Evolutionary conservation across 2,329 filamentous ascomycete genomes (phyloP).

Genomic region (Apiospora pterosperma): DNA sequence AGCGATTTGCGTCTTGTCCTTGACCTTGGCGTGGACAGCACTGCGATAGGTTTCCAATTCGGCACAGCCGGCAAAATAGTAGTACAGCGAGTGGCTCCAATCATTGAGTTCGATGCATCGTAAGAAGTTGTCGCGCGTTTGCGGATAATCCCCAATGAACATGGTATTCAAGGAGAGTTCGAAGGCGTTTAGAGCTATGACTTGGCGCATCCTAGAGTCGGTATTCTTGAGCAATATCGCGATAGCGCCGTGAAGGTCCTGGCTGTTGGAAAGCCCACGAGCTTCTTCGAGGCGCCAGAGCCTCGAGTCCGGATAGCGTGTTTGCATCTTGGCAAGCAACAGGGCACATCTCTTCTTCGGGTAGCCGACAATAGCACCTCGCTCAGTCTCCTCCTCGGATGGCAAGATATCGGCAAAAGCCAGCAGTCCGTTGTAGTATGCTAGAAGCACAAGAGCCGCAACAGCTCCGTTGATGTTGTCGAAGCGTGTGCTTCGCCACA

Average conservation of each 20-base stretch:
- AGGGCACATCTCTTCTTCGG: constrained; percentile 64
- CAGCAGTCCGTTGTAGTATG: constrained; percentile 84
- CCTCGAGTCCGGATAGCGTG: constrained; percentile 74
- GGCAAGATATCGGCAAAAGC: constrained; percentile 87
- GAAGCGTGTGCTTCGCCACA: constrained; percentile 87
- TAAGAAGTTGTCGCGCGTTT: constrained; percentile 72
- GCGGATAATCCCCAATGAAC: constrained; percentile 73
- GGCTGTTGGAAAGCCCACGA: constrained; percentile 66
- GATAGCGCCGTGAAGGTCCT: constrained; percentile 65
- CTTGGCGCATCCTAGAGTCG: constrained; percentile 77
- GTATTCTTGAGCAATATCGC: constrained; percentile 57
- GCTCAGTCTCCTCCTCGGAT: constrained; percentile 50
- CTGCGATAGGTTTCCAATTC: constrained; percentile 80
- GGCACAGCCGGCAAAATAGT: constrained; percentile 77
- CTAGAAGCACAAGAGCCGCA: constrained; percentile 74
- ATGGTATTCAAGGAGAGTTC: constrained; percentile 77
- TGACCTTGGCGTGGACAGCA: constrained; percentile 42
- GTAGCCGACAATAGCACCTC: constrained; percentile 62
- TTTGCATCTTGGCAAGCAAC: constrained; percentile 71
- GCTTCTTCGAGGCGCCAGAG: constrained; percentile 90
- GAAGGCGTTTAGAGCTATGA: constrained; percentile 81
- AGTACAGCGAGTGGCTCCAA: constrained; percentile 88
- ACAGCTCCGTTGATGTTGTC: constrained; percentile 91
- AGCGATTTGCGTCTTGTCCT: constrained; percentile 67
- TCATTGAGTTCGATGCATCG: constrained; percentile 76